Evolutionary conservation across 257 asterid species (phyloP).

Genomic region (Nicotiana tomentosiformis): DNA sequence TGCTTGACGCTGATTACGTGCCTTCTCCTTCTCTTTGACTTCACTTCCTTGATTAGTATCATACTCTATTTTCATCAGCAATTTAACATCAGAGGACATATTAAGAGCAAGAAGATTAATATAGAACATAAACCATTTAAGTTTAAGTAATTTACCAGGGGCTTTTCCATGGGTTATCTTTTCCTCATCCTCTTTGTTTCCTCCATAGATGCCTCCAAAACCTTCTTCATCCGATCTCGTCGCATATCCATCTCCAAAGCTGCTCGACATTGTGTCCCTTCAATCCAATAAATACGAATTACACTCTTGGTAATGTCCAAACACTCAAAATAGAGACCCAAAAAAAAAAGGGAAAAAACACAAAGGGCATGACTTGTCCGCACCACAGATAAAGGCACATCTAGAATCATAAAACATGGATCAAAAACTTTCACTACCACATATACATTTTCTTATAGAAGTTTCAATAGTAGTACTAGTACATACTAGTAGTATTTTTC

Average conservation of each 20-base stretch:
- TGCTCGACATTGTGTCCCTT: constrained; percentile 42
- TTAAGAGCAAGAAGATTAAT: not conserved
- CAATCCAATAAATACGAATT: not conserved
- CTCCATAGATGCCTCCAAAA: constrained; percentile 53
- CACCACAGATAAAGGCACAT: too few species aligned
- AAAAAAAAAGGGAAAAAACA: too few species aligned
- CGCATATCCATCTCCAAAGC: constrained; percentile 61
- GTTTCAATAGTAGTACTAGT: too few species aligned
- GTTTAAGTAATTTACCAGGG: not conserved
- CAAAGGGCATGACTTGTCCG: too few species aligned
- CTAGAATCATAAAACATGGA: too few species aligned
- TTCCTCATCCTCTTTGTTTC: constrained; percentile 34
- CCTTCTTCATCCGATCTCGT: constrained; percentile 78
- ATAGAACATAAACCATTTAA: not conserved
- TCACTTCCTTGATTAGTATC: constrained; percentile 51
- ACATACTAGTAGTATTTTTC: too few species aligned
- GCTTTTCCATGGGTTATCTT: constrained; percentile 14
- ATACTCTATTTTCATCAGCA: constrained; percentile 12
- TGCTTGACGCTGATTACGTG: constrained; percentile 36
- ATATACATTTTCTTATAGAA: too few species aligned
- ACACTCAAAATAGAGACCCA: too few species aligned
- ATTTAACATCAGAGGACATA: too few species aligned
- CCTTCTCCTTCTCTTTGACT: constrained; percentile 60
- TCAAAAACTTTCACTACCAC: too few species aligned
- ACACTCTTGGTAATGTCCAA: too few species aligned